These are phyloP conservation scores for Vigna nakashimae DNA, from an alignment of 306 rosid genomes.

Conservation along the genomic window DNA sequence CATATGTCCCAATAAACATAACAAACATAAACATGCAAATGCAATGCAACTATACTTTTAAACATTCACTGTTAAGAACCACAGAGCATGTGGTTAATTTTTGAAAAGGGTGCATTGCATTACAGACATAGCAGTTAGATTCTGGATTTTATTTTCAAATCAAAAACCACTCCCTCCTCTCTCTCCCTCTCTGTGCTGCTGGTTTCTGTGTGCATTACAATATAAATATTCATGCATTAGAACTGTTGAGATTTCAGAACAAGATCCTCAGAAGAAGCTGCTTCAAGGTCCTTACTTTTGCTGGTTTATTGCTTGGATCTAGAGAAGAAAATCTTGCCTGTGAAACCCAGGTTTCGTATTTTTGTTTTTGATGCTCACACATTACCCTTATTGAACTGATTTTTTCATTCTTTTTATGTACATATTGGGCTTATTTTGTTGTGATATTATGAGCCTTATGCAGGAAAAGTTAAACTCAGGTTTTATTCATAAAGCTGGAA, in stretches of 20 bases:
- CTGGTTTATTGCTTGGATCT: constrained; percentile 1
- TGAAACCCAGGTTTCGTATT: neutral
- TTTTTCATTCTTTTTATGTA: neutral
- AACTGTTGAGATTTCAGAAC: neutral
- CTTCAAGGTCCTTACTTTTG: neutral
- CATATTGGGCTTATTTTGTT: neutral
- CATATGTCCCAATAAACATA: constrained; percentile 22
- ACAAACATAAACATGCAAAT: neutral
- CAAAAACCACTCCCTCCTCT: neutral
- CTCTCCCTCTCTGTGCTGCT: neutral
- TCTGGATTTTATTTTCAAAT: constrained; percentile 1
- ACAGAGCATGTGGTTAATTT: neutral
- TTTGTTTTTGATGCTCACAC: neutral
- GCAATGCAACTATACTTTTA: neutral
- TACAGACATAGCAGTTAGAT: neutral
- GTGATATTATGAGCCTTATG: constrained; percentile 37
- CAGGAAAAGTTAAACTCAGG: constrained; percentile 43
- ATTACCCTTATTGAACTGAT: neutral
- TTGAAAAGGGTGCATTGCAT: neutral
- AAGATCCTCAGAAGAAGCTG: constrained; percentile 14
- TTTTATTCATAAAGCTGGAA: constrained; percentile 8
- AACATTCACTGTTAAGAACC: neutral
- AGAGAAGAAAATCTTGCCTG: neutral
- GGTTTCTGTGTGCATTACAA: neutral
- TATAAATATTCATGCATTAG: neutral